Conservation (phyloP, 371 early-diverging fungal genomes). For the Mucor indicus region DNA sequence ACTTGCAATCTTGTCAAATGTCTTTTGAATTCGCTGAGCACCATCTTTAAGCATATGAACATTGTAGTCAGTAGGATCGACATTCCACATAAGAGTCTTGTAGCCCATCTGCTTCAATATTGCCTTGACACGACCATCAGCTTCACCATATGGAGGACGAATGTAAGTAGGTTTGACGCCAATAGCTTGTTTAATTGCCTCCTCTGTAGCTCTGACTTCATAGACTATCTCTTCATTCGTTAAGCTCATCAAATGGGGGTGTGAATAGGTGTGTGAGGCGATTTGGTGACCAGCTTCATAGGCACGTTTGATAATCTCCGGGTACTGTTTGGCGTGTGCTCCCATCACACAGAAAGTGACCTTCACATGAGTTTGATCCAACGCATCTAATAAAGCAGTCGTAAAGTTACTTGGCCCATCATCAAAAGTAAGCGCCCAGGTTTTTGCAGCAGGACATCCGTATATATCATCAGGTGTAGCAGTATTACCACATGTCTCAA, state of each 20-base stretch:
- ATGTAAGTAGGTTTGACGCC: conserved; percentile 56
- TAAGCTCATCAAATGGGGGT: conserved; percentile 40
- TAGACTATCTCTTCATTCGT: conserved; percentile 28
- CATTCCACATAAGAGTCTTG: conserved; percentile 49
- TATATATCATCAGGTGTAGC: conserved; percentile 30
- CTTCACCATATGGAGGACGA: conserved; percentile 60
- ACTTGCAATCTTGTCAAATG: conserved; percentile 15
- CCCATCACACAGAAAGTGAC: conserved; percentile 76
- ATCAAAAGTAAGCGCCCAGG: conserved; percentile 53
- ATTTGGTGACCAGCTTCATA: conserved; percentile 50
- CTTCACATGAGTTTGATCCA: conserved; percentile 42
- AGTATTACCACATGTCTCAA: conserved; percentile 40
- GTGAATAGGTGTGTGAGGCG: conserved; percentile 51
- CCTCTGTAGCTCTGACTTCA: conserved; percentile 41
- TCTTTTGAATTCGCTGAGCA: conserved; percentile 13
- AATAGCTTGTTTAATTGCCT: conserved; percentile 40
- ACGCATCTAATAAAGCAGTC: conserved; percentile 40
- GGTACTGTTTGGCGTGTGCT: conserved; percentile 22
- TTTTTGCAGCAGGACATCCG: conserved; percentile 27
- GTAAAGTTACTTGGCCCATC: conserved; percentile 60
- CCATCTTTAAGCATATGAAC: conserved; percentile 23
- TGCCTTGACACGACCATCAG: conserved; percentile 43
- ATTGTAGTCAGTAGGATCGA: conserved; percentile 45
- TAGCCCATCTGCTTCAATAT: conserved; percentile 45
- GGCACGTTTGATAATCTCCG: conserved; percentile 34